Conservation (phyloP, 805 yeast species). For the Komagataella kurtzmanii region DNA sequence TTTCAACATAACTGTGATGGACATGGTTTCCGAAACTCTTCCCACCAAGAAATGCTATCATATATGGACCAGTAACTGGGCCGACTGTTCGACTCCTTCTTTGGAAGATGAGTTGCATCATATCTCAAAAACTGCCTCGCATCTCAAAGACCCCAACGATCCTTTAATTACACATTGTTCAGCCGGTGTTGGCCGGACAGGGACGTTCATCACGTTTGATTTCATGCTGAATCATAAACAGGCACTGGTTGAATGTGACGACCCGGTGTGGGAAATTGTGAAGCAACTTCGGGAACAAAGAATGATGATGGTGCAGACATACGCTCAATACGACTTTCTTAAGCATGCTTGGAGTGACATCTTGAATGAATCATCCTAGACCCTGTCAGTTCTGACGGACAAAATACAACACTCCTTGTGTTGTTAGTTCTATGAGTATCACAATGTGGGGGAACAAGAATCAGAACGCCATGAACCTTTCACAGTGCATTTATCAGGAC, state of each 20-base stretch:
- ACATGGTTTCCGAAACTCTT: background rate
- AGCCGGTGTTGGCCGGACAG: slow-evolving; percentile 35
- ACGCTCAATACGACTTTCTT: slow-evolving; percentile 34
- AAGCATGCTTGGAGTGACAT: slow-evolving; percentile 10
- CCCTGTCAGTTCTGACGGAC: background rate
- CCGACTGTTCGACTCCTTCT: slow-evolving; percentile 26
- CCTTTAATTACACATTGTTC: slow-evolving; percentile 25
- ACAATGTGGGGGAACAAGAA: background rate
- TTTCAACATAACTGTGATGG: background rate
- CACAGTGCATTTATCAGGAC: background rate
- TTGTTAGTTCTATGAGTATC: background rate
- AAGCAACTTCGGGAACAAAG: slow-evolving; percentile 31
- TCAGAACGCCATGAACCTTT: background rate
- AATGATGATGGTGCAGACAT: slow-evolving; percentile 40
- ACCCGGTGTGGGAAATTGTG: slow-evolving; percentile 30
- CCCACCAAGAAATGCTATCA: slow-evolving; percentile 20
- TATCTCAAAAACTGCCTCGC: slow-evolving; percentile 8
- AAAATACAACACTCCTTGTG: background rate
- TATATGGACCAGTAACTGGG: slow-evolving; percentile 29
- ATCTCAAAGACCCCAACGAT: slow-evolving; percentile 5
- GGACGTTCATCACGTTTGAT: slow-evolving; percentile 24
- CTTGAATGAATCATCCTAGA: background rate
- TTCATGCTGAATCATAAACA: slow-evolving; percentile 12
- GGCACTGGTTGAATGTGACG: slow-evolving; percentile 9
- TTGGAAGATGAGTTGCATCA: slow-evolving; percentile 18